These are phyloP conservation scores for Penicillium brevicompactum DNA, from an alignment of 2,329 filamentous ascomycete genomes.

Conservation along the genomic window DNA sequence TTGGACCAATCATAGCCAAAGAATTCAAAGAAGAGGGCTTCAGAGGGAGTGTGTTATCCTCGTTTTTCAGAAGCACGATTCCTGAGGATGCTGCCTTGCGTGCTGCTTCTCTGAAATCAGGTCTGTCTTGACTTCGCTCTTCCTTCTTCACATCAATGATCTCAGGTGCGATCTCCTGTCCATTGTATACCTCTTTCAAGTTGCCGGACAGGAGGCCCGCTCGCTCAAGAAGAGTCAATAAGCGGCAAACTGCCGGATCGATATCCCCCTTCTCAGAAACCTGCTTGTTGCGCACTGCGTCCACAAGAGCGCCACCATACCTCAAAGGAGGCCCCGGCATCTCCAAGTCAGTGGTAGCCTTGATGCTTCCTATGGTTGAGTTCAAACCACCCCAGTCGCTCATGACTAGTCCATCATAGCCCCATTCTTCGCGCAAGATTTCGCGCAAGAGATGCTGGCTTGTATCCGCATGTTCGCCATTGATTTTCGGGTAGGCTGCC, in stretches of 20 bases:
- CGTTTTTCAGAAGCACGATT: conserved; percentile 26
- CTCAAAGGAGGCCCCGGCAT: conserved; percentile 26
- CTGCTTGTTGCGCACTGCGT: conserved; percentile 31
- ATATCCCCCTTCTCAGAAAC: conserved; percentile 15
- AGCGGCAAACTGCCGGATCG: conserved; percentile 32
- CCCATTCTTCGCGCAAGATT: conserved; percentile 37
- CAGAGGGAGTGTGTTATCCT: conserved; percentile 22
- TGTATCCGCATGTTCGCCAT: conserved; percentile 44
- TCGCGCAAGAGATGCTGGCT: conserved; percentile 26
- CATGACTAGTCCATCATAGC: conserved; percentile 37
- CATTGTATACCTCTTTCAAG: no score
- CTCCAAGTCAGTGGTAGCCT: conserved; percentile 30
- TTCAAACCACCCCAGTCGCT: conserved; percentile 35
- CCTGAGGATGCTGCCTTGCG: background rate
- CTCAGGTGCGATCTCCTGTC: no score
- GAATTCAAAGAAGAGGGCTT: conserved; percentile 12
- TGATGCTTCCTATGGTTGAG: conserved; percentile 20
- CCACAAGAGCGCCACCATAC: conserved; percentile 38
- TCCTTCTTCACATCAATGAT: no score
- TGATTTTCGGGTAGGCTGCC: conserved; percentile 56
- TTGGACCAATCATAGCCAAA: conserved; percentile 33
- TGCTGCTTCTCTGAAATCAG: background rate
- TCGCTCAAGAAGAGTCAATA: conserved; percentile 36
- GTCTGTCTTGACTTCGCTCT: background rate
- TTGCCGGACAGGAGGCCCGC: conserved; percentile 11